Conservation (phyloP, 1,284 basidiomycete species). For the Xerocomus tenax region DNA sequence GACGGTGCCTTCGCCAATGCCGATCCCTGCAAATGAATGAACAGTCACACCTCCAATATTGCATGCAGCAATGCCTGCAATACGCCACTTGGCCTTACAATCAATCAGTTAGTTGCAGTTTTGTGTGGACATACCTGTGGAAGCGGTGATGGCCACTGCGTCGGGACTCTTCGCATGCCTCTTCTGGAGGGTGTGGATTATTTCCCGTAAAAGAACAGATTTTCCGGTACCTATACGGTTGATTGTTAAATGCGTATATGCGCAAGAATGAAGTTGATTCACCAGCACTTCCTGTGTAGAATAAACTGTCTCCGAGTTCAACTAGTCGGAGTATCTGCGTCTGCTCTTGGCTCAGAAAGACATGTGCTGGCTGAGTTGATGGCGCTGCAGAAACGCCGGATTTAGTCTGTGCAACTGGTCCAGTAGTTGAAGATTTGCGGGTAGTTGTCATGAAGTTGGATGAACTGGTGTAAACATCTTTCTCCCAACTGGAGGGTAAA, state of each 20-base stretch:
- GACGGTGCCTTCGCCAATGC: constrained; percentile 61
- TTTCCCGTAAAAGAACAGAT: constrained; percentile 81
- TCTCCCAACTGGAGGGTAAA: constrained; percentile 45
- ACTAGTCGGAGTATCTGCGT: constrained; percentile 73
- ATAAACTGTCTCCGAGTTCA: constrained; percentile 67
- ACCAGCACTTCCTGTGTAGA: constrained; percentile 97
- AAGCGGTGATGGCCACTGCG: constrained; percentile 79
- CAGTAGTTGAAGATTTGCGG: constrained; percentile 9
- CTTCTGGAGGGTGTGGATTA: constrained; percentile 56
- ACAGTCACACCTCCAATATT: constrained; percentile 87
- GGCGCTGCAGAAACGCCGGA: constrained; percentile 9
- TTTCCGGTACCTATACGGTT: constrained; percentile 72
- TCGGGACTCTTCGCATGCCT: constrained; percentile 42
- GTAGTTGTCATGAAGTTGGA: constrained; percentile 20
- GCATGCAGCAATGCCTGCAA: constrained; percentile 75
- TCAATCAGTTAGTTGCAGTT: not conserved
- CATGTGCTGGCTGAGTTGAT: constrained; percentile 35
- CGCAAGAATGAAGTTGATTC: constrained; percentile 11
- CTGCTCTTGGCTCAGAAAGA: constrained; percentile 77
- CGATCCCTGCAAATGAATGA: constrained; percentile 86
- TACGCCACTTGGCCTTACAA: constrained; percentile 1
- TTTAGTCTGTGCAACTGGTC: constrained; percentile 1
- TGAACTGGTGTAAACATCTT: constrained; percentile 26
- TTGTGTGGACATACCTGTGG: constrained; percentile 51
- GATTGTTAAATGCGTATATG: constrained; percentile 5